Percentiles rank a stretch among this genome's conserved stretches.
Evolutionary conservation across 768 basidiomycete species (phyloP).

Genomic region (Goffeauzyma gilvescens): DNA sequence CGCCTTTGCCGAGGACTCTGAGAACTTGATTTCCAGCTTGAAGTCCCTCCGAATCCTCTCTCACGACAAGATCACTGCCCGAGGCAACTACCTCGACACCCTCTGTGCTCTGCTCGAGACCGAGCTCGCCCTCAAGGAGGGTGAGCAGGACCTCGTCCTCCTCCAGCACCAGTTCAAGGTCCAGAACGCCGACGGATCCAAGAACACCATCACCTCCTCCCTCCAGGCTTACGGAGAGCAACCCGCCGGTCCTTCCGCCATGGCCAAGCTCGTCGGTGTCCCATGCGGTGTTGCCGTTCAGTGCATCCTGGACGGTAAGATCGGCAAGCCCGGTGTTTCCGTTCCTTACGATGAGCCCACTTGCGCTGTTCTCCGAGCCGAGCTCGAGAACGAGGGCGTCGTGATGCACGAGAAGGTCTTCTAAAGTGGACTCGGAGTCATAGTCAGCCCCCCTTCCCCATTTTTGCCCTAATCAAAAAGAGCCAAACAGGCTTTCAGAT

Average conservation of each 20-base stretch:
- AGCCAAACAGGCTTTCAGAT: too few species aligned
- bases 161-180: slow-evolving; percentile 95
- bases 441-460: too few species aligned
- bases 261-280: slow-evolving; percentile 69
- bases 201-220: slow-evolving; percentile 78
- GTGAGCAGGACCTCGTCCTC: slow-evolving; percentile 90
- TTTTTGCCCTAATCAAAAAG: too few species aligned
- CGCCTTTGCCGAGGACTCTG: slow-evolving; percentile 42
- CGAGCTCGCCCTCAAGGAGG: slow-evolving; percentile 74
- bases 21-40: slow-evolving; percentile 69
- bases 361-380: slow-evolving; percentile 22
- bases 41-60: slow-evolving; percentile 91
- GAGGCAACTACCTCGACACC: slow-evolving; percentile 66
- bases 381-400: slow-evolving; percentile 24
- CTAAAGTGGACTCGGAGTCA: too few species aligned
- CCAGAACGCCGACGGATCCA: slow-evolving; percentile 58
- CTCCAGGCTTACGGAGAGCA: slow-evolving; percentile 68
- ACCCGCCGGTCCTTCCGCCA: slow-evolving; percentile 54
- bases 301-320: slow-evolving; percentile 67
- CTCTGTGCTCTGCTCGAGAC: slow-evolving; percentile 76
- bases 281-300: slow-evolving; percentile 89
- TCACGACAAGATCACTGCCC: slow-evolving; percentile 40
- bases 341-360: slow-evolving; percentile 60
- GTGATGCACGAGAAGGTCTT: slow-evolving; percentile 29
- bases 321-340: slow-evolving; percentile 58